Evolutionary conservation across 2,329 filamentous ascomycete species (phyloP).

Genomic region (Phyllachora maydis): DNA sequence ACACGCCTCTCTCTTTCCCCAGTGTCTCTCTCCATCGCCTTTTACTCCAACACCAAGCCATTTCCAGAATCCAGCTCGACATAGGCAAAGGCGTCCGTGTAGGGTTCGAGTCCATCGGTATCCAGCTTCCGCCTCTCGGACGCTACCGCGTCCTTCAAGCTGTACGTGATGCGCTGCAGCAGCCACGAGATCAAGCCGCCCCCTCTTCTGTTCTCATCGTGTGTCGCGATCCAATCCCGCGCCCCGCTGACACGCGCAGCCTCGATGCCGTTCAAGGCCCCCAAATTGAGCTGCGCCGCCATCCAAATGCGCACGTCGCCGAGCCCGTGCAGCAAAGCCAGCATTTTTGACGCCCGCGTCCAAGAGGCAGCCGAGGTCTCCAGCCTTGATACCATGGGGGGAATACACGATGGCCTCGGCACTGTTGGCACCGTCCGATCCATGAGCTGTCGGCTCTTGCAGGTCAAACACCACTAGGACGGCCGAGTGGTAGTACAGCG

Average conservation of each 20-base stretch:
- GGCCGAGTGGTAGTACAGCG: constrained; percentile 40
- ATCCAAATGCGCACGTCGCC: constrained; percentile 33
- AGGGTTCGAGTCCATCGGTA: too few species aligned
- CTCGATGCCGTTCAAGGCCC: constrained; percentile 37
- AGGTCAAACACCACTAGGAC: constrained; percentile 32
- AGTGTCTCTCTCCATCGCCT: too few species aligned
- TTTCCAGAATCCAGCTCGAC: constrained; percentile 34
- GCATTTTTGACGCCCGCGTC: constrained; percentile 21
- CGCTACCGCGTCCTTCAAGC: constrained; percentile 18
- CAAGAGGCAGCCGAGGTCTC: constrained; percentile 20
- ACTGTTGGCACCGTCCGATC: constrained; percentile 4
- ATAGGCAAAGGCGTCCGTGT: constrained; percentile 16
- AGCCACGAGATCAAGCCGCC: constrained; percentile 33
- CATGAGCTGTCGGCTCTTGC: constrained; percentile 4
- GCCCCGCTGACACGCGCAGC: constrained; percentile 29
- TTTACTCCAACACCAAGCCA: constrained; percentile 25
- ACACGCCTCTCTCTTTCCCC: too few species aligned
- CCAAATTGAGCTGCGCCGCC: constrained; percentile 39
- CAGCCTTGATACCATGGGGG: constrained; percentile 35
- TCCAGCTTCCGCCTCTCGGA: constrained; percentile 12
- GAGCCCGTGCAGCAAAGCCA: constrained; percentile 42
- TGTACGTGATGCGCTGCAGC: constrained; percentile 20
- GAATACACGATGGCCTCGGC: constrained; percentile 41
- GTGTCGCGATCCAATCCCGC: constrained; percentile 44
- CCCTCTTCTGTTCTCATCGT: constrained; percentile 41